Percentiles rank a stretch among this genome's conserved stretches.
phyloP scores from a whole-genome alignment of 1,139 yeast species.

The Candida tropicalis region DNA sequence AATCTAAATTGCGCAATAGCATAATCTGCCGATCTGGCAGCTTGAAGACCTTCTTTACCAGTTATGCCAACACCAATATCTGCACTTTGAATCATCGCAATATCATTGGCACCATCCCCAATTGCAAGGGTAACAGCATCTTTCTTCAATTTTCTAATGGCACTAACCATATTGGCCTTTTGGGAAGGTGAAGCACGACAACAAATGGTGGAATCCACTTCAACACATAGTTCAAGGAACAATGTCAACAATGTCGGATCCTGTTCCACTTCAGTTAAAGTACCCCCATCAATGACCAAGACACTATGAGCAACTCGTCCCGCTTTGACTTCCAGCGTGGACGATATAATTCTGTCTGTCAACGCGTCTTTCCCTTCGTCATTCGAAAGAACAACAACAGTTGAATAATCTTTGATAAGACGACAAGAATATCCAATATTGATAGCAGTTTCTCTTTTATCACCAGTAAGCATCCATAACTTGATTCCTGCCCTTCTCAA shows the following conservation, averaged over 20 bases:
- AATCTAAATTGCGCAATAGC: constrained; percentile 94
- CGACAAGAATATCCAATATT: constrained; percentile 96
- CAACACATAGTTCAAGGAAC: constrained; percentile 81
- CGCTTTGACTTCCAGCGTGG: constrained; percentile 59
- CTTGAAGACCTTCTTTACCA: constrained; percentile 95
- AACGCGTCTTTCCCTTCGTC: constrained; percentile 57
- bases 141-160: constrained; percentile 67
- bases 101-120: constrained; percentile 99
- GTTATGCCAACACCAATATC: constrained; percentile 98
- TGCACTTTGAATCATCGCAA: constrained; percentile 98
- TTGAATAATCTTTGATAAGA: constrained; percentile 88
- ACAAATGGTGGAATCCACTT: constrained; percentile 88
- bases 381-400: constrained; percentile 73
- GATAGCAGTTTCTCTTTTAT: constrained; percentile 95
- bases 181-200: constrained; percentile 98
- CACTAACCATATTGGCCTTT: constrained; percentile 84
- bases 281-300: constrained; percentile 88
- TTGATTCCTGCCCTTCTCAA: constrained; percentile 90
- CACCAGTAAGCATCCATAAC: constrained; percentile 99
- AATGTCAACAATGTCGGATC: constrained; percentile 72
- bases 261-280: constrained; percentile 69
- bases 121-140: constrained; percentile 85
- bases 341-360: constrained; percentile 57
- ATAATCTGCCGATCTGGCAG: constrained; percentile 93
- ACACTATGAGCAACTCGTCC: constrained; percentile 92